Percentiles rank a stretch among this genome's conserved stretches.
Conservation (phyloP, 306 rosid species). For the Pyrus betulifolia region DNA sequence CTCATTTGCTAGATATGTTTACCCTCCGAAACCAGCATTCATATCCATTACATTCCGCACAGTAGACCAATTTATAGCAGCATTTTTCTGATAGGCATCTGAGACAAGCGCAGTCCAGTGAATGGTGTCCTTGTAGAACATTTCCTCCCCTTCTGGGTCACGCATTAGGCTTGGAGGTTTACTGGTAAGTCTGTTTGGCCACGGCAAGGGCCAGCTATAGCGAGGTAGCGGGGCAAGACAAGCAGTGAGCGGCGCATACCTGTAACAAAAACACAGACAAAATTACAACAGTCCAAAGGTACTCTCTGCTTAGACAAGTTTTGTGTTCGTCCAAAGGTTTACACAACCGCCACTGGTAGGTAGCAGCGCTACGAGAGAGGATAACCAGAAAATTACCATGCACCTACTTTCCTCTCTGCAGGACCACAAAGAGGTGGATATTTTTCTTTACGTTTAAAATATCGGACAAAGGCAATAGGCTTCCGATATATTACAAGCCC, state of each 20-base stretch:
- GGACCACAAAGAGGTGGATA: slow-evolving; percentile 61
- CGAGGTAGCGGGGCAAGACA: slow-evolving; percentile 70
- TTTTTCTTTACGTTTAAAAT: slow-evolving; percentile 39
- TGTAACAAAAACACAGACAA: slow-evolving; percentile 25
- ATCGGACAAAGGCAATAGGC: slow-evolving; percentile 71
- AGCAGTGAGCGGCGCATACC: slow-evolving; percentile 57
- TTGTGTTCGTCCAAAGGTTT: not conserved
- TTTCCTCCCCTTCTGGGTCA: slow-evolving; percentile 32
- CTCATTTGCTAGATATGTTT: slow-evolving; percentile 9
- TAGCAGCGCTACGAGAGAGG: not conserved
- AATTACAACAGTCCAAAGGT: slow-evolving; percentile 9
- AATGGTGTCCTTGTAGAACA: slow-evolving; percentile 53
- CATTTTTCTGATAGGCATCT: slow-evolving; percentile 40
- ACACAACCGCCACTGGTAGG: not conserved
- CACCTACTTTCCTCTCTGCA: slow-evolving; percentile 42
- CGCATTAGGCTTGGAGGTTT: slow-evolving; percentile 53
- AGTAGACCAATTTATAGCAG: slow-evolving; percentile 60
- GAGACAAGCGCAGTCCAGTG: slow-evolving; percentile 66
- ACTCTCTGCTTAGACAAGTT: not conserved
- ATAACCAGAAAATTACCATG: slow-evolving; percentile 54
- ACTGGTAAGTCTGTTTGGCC: slow-evolving; percentile 79
- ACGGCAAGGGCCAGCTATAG: slow-evolving; percentile 74
- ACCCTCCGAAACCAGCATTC: slow-evolving; percentile 99
- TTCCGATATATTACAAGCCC: slow-evolving; percentile 92
- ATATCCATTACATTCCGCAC: slow-evolving; percentile 88